Evolutionary conservation across 2,329 filamentous ascomycete genomes (phyloP).

Genomic region (Aspergillus neoniger): DNA sequence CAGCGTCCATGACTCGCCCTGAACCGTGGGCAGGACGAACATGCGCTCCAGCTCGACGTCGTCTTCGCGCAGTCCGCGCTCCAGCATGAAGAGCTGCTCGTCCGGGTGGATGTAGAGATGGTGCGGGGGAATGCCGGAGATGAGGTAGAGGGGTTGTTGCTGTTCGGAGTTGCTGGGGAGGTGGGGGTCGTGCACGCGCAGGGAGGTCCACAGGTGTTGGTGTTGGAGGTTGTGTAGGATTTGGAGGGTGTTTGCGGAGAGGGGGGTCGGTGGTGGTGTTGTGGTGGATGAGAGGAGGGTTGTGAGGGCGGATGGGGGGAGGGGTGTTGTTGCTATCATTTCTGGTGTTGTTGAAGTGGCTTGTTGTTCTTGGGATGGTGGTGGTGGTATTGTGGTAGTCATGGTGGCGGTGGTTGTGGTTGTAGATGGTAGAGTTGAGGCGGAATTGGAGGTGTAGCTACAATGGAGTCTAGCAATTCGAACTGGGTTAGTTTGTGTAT

Average conservation of each 20-base stretch:
- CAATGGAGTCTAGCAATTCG: background rate
- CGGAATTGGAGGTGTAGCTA: background rate
- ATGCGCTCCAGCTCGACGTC: slow-evolving; percentile 55
- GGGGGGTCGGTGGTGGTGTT: slow-evolving; percentile 23
- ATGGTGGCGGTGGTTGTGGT: background rate
- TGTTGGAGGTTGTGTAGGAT: slow-evolving; percentile 65
- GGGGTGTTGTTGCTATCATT: slow-evolving; percentile 2
- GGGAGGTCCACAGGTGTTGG: slow-evolving; percentile 62
- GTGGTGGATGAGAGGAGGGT: slow-evolving; percentile 39
- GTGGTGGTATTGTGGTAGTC: background rate
- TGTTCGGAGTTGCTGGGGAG: slow-evolving; percentile 25
- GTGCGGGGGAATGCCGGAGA: slow-evolving; percentile 63
- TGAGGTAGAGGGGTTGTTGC: slow-evolving; percentile 45
- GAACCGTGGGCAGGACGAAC: slow-evolving; percentile 61
- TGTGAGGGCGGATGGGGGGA: slow-evolving; percentile 43
- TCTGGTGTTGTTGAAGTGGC: background rate
- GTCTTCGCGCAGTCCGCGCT: slow-evolving; percentile 49
- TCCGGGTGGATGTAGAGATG: slow-evolving; percentile 65
- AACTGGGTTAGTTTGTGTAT: background rate
- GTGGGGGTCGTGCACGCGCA: slow-evolving; percentile 53
- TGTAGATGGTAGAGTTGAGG: background rate
- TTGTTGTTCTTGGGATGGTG: slow-evolving; percentile 3
- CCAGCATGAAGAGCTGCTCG: slow-evolving; percentile 62
- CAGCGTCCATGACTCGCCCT: slow-evolving; percentile 63
- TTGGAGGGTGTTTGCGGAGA: slow-evolving; percentile 56